phyloP scores from a whole-genome alignment of 495 filamentous ascomycete species.

The Podospora sp. region DNA sequence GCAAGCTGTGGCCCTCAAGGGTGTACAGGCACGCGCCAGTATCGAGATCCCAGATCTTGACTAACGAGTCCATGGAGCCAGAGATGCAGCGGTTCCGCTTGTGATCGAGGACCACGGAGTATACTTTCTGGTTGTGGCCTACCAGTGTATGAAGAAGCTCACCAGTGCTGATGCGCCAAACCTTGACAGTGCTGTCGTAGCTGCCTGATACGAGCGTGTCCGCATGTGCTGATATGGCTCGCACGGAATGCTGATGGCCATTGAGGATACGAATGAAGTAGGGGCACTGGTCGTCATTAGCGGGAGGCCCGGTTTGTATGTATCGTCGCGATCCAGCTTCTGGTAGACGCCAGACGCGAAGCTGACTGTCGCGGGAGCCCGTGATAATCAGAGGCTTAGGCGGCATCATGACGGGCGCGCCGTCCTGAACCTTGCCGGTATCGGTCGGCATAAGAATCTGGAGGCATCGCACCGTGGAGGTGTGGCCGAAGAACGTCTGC shows the following conservation, averaged over 20 bases:
- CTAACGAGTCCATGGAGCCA: slow-evolving; percentile 96
- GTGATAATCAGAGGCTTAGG: slow-evolving; percentile 95
- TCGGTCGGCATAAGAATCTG: slow-evolving; percentile 90
- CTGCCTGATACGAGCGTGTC: slow-evolving; percentile 98
- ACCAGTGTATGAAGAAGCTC: slow-evolving; percentile 84
- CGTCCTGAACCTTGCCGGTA: slow-evolving; percentile 70
- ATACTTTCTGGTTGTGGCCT: slow-evolving; percentile 92
- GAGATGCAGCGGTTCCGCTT: slow-evolving; percentile 94
- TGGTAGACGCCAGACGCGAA: slow-evolving; percentile 96
- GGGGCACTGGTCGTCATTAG: slow-evolving; percentile 83
- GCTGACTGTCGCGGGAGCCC: slow-evolving; percentile 90
- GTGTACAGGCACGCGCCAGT: slow-evolving; percentile 84
- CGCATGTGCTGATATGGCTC: slow-evolving; percentile 92
- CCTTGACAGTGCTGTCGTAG: slow-evolving; percentile 93
- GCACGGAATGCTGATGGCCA: slow-evolving; percentile 93
- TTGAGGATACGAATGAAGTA: slow-evolving; percentile 88
- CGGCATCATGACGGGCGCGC: slow-evolving; percentile 83
- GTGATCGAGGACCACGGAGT: slow-evolving; percentile 93
- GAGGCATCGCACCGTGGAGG: slow-evolving; percentile 93
- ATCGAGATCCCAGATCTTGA: slow-evolving; percentile 98
- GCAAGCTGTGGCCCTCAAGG: slow-evolving; percentile 89
- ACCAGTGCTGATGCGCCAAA: slow-evolving; percentile 97
- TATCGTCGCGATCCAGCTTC: slow-evolving; percentile 72
- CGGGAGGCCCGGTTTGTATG: slow-evolving; percentile 72
- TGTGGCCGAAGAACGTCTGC: slow-evolving; percentile 95